Percentiles rank a stretch among this genome's conserved stretches.
phyloP scores from a whole-genome alignment of 2,329 filamentous ascomycete genomes.

The Colletotrichum sublineola region DNA sequence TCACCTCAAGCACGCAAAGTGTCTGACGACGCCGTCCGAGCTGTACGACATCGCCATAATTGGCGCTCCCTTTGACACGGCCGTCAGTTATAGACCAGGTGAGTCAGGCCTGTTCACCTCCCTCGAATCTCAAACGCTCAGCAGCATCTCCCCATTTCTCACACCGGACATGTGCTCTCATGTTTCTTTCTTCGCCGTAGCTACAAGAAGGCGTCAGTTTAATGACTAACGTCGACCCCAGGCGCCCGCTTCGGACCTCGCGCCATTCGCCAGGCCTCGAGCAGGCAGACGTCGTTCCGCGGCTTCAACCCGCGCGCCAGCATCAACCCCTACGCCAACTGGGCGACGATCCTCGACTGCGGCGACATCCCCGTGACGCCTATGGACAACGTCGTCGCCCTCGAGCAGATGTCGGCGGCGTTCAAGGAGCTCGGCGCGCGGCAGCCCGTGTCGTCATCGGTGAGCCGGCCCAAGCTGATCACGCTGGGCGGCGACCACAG shows the following conservation, averaged over 20 bases:
- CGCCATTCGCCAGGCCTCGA: conserved; percentile 86
- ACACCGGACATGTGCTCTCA: not conserved
- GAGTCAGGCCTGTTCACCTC: conserved; percentile 43
- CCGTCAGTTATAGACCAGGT: conserved; percentile 78
- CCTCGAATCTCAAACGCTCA: not conserved
- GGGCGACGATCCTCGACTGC: conserved; percentile 87
- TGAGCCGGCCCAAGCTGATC: conserved; percentile 68
- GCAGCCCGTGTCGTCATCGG: conserved; percentile 50
- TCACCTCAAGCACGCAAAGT: conserved; percentile 77
- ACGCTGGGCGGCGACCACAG: conserved; percentile 82
- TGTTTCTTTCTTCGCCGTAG: not conserved
- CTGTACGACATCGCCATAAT: conserved; percentile 79
- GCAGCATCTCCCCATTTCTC: not conserved
- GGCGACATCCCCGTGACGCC: conserved; percentile 91
- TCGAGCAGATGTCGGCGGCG: conserved; percentile 86
- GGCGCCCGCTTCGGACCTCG: conserved; percentile 87
- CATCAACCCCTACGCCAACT: conserved; percentile 86
- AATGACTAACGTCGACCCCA: conserved; percentile 38
- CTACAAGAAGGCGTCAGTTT: not conserved
- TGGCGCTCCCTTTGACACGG: conserved; percentile 81
- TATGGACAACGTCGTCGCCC: conserved; percentile 85
- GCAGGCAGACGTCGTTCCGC: conserved; percentile 82
- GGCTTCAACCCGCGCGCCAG: conserved; percentile 84
- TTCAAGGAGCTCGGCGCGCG: conserved; percentile 75
- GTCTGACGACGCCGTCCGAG: conserved; percentile 74